phyloP scores from a whole-genome alignment of 2,329 filamentous ascomycete species.

The Fusarium odoratissimum region DNA sequence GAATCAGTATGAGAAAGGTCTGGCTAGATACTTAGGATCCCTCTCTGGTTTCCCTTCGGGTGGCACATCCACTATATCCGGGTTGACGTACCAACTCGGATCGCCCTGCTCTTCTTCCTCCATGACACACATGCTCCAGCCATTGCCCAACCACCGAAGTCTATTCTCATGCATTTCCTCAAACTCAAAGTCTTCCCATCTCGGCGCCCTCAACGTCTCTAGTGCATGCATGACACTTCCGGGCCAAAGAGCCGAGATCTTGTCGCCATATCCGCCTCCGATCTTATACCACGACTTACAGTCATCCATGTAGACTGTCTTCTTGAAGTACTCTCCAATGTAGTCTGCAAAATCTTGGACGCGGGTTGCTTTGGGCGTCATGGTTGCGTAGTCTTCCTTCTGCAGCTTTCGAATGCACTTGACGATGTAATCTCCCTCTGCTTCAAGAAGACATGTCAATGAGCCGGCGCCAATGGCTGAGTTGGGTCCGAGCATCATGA shows the following conservation, averaged over 20 bases:
- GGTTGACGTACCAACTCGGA: not conserved
- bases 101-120: not conserved
- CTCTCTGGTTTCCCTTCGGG: not conserved
- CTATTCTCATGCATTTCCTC: not conserved
- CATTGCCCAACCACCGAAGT: not conserved
- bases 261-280: not conserved
- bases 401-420: conserved; percentile 1
- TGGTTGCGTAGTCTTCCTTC: not conserved
- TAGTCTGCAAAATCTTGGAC: not conserved
- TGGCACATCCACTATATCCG: not conserved
- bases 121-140: not conserved
- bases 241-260: not conserved
- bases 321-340: not conserved
- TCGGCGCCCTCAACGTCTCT: not conserved
- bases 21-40: not conserved
- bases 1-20: not conserved
- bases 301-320: not conserved
- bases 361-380: not conserved
- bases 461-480: not conserved
- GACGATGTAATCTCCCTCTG: not conserved
- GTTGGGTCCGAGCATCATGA: not conserved
- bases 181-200: conserved; percentile 9
- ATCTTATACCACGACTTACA: not conserved
- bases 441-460: not conserved
- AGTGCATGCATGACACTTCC: conserved; percentile 8